These are phyloP conservation scores for Nicotiana otophora DNA, from an alignment of 257 asterid species.

Conservation along the genomic window DNA sequence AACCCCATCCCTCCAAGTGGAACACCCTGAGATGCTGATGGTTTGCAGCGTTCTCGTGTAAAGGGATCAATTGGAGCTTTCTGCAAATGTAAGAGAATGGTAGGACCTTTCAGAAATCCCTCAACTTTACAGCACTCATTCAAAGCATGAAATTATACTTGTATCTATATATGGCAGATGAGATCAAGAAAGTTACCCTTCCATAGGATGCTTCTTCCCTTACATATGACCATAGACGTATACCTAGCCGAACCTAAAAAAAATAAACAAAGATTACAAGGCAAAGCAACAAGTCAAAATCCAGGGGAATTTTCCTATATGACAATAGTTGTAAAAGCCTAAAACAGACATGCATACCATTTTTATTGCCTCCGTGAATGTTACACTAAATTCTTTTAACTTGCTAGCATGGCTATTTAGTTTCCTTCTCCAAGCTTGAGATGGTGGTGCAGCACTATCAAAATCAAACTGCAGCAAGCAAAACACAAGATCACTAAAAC, in stretches of 20 bases:
- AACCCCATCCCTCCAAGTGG: slow-evolving; percentile 99
- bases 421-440: slow-evolving; percentile 95
- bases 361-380: slow-evolving; percentile 85
- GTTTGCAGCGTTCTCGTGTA: slow-evolving; percentile 81
- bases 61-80: slow-evolving; percentile 99
- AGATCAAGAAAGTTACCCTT: slow-evolving; percentile 54
- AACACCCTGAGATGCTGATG: slow-evolving; percentile 96
- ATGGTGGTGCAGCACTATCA: slow-evolving; percentile 91
- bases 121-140: not conserved
- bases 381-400: slow-evolving; percentile 89
- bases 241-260: slow-evolving; percentile 76
- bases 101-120: not conserved
- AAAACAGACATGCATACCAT: slow-evolving; percentile 44
- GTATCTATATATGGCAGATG: not conserved
- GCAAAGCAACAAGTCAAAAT: slow-evolving; percentile 16
- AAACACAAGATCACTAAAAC: slow-evolving; percentile 10
- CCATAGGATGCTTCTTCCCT: slow-evolving; percentile 98
- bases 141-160: not conserved
- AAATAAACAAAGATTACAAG: not conserved
- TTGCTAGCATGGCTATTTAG: slow-evolving; percentile 75
- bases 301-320: not conserved
- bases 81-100: slow-evolving; percentile 32
- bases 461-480: slow-evolving; percentile 58
- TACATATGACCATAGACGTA: slow-evolving; percentile 85
- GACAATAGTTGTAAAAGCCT: not conserved